Base-by-base conservation (phyloP, 2,329 filamentous ascomycete genomes). In the Verticillium nonalfalfae region DNA sequence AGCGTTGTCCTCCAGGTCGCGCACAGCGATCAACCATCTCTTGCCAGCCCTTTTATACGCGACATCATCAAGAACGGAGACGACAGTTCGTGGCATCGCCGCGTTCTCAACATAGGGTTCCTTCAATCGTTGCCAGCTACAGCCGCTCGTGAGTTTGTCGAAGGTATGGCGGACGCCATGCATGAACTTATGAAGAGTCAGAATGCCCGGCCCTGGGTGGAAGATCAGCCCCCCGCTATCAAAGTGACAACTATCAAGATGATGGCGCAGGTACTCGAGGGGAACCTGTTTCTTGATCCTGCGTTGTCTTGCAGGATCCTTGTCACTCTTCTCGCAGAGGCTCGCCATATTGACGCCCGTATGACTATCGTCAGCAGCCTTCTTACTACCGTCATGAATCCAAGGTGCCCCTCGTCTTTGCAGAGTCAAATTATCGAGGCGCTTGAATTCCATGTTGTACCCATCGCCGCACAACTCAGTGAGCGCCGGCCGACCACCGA, bases 231-330 rank as follows among this genome's bases (percentile, higher is more conserved):
- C n/a, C 66, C 70, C 2, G 59, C 65, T 3, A 66, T 76, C 58
- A 76, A 75, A 60, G 66, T 76, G 5, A 73, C 70, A 1, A 76
- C 73, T 0, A 66, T 76, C 58, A 75, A 76, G 58, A 74, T 76
- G 70, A 66, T 76, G n/a, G 70, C 71, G 0, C 70, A 74, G 45
- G 58, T 75, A 1, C 64, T 76, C 1, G 65, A 71, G 11, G 65
- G 68, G 3, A 71, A 67, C 4, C 61, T 66, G 1, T 72, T 72
- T 15, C 61, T 75, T 7, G 65, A 68, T 33, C 59, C 67, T 9
- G 38, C 57, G 11, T 66, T 65, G 0, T 64, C 72, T 0, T 71
- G 67, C 26, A 65, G 71, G 4, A 69, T 73, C 1, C 69, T 76
- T 2, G 57, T 64, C 3, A 55, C 62, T 0, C 66, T 77, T 1